phyloP scores from a whole-genome alignment of 1,284 basidiomycete species.

The Sutorius eximius region DNA sequence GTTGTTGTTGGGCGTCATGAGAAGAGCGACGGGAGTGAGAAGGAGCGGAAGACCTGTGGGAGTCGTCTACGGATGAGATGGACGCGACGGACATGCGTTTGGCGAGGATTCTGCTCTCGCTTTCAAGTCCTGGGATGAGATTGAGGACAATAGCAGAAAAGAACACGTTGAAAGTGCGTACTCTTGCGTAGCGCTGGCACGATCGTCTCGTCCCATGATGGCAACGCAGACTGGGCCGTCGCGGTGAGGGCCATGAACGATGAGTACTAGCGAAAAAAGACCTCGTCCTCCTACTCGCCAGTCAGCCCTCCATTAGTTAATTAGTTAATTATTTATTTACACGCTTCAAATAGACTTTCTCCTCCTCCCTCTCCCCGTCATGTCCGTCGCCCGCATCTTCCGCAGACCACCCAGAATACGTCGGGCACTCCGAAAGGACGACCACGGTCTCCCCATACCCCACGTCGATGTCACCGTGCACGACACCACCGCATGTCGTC shows the following conservation, averaged over 20 bases:
- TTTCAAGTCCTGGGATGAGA: slow-evolving; percentile 59
- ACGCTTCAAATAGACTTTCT: not conserved
- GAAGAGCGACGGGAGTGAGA: slow-evolving; percentile 19
- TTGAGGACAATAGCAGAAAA: not conserved
- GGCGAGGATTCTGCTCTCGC: slow-evolving; percentile 67
- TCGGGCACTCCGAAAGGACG: slow-evolving; percentile 49
- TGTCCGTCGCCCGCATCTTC: slow-evolving; percentile 40
- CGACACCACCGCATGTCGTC: slow-evolving; percentile 75
- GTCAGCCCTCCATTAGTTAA: slow-evolving; percentile 4
- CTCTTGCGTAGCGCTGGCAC: slow-evolving; percentile 33
- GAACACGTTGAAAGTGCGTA: slow-evolving; percentile 13
- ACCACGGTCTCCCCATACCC: slow-evolving; percentile 61
- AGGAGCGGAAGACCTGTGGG: slow-evolving; percentile 19
- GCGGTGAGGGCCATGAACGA: slow-evolving; percentile 30
- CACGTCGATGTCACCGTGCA: slow-evolving; percentile 62
- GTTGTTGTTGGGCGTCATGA: slow-evolving; percentile 21
- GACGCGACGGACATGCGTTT: slow-evolving; percentile 73
- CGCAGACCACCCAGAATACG: slow-evolving; percentile 48
- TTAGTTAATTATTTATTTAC: slow-evolving; percentile 9
- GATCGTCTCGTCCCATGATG: slow-evolving; percentile 36
- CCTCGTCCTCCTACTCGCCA: not conserved
- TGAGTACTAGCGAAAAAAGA: not conserved
- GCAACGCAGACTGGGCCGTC: slow-evolving; percentile 26
- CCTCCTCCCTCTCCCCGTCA: not conserved
- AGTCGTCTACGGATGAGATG: slow-evolving; percentile 51